Evolutionary conservation across 305 asterid species (phyloP).

Genomic region (Fraxinus sp.): DNA sequence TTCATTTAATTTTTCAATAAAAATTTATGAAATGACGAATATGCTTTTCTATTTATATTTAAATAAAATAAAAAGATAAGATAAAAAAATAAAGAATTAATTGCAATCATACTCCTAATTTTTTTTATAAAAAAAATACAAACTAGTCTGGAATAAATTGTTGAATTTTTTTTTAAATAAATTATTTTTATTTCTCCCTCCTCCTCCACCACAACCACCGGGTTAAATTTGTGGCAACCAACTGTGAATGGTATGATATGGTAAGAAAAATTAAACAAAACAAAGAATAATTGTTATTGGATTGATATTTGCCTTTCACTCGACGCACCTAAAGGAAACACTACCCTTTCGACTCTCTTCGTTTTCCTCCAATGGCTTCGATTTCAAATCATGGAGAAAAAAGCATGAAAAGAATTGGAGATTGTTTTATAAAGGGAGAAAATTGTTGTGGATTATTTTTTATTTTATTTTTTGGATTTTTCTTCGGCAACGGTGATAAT

Average conservation of each 20-base stretch:
- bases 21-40: too few relatives aligned
- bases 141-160: too few relatives aligned
- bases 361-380: slow-evolving; percentile 23
- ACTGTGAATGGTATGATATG: slow-evolving; percentile 11
- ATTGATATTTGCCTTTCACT: slow-evolving; percentile 25
- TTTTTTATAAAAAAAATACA: too few relatives aligned
- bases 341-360: slow-evolving; percentile 61
- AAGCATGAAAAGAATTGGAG: slow-evolving; percentile 19
- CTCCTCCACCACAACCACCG: too few relatives aligned
- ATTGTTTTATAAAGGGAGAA: slow-evolving; percentile 27
- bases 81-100: too few relatives aligned
- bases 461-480: slow-evolving; percentile 65
- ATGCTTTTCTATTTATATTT: too few relatives aligned
- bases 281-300: slow-evolving; percentile 38
- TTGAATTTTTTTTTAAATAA: too few relatives aligned
- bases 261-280: slow-evolving; percentile 27
- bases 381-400: slow-evolving; percentile 37
- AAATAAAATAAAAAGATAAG: too few relatives aligned
- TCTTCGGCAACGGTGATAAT: slow-evolving; percentile 70
- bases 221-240: too few relatives aligned
- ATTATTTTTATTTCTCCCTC: too few relatives aligned
- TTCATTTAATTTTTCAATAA: too few relatives aligned
- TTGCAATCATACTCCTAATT: too few relatives aligned
- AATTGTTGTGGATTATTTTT: slow-evolving; percentile 76
- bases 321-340: slow-evolving; percentile 74